Evolutionary conservation across 208 protist genomes (phyloP), one percentile per base, ranked within the genome.

Genomic region (Leptomonas pyrrhocoris): DNA sequence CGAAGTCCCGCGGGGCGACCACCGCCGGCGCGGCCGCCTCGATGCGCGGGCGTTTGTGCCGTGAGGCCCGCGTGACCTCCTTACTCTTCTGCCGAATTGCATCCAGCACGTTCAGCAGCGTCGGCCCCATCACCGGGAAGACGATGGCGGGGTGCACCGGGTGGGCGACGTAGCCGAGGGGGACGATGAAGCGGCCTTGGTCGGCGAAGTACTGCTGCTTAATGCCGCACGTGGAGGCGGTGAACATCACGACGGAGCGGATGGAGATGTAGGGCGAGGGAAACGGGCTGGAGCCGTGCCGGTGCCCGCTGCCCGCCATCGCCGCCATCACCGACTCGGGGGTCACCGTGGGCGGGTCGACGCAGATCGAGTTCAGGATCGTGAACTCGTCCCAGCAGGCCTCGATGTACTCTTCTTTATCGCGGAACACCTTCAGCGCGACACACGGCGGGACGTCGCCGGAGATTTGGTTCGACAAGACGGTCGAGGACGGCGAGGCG

Each of bases 341-440:
- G 38, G 61, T 38, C 15, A 73, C 51, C 6, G 53, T 61, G 13
- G 61, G 66, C 34, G 70, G 71, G 55, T 73, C 64, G 8, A 56
- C 50, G 56, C 63, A 68, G 57, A 74, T 67, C 42, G 64, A 63
- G 76, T 74, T 68, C 13, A 92, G 73, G 12, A 91, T 81, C 4
- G 62, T 73, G 50, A 88, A 70, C 71, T 94, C 89, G 62, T 94
- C 86, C 74, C 80, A 89, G 70, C 83, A 90, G 18, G 89, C 86
- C 55, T 89, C 80, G 46, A 77, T 68, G 75, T 94, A 93, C 56
- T 69, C 67, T 25, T 80, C 66, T 66, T 89, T 83, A 58, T 91
- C 77, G 23, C 89, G 86, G 65, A 94, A 92, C 21, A 94, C 83
- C 75, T 94, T 94, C 25, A 94, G 68, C 18, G 89, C 89, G 21